Evolutionary conservation across 176 grass and related monocot genomes (phyloP).

Genomic region (Canna indica): DNA sequence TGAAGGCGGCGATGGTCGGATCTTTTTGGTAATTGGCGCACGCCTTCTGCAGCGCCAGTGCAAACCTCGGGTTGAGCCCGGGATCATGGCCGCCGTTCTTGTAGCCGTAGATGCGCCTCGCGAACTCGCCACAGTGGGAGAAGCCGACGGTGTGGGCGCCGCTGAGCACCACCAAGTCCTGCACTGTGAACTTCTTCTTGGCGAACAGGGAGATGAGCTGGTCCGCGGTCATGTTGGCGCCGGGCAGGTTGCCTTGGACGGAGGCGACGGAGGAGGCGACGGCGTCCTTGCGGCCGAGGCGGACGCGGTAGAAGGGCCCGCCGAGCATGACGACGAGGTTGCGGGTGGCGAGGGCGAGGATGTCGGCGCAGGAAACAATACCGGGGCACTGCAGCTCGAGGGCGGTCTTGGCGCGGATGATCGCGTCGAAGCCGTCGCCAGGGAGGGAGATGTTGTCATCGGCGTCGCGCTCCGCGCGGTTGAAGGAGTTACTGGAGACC

Average conservation of each 20-base stretch:
- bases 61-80: constrained; percentile 46
- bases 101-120: constrained; percentile 47
- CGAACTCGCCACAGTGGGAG: constrained; percentile 93
- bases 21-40: constrained; percentile 49
- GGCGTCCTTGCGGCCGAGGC: constrained; percentile 54
- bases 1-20: constrained; percentile 70
- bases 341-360: constrained; percentile 53
- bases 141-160: constrained; percentile 85
- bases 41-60: constrained; percentile 48
- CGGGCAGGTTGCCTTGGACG: constrained; percentile 35
- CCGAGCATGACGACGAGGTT: constrained; percentile 53
- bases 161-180: constrained; percentile 72
- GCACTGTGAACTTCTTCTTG: constrained; percentile 34
- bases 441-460: constrained; percentile 80
- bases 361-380: constrained; percentile 69
- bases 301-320: constrained; percentile 45
- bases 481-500: constrained; percentile 26
- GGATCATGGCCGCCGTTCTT: constrained; percentile 33
- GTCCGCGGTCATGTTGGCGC: constrained; percentile 64
- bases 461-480: constrained; percentile 45
- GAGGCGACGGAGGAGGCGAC: constrained; percentile 38
- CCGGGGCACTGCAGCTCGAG: constrained; percentile 55
- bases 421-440: constrained; percentile 72
- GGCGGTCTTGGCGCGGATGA: constrained; percentile 51
- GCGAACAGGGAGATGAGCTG: constrained; percentile 48